Conservation (phyloP, 495 filamentous ascomycete species). For the Oidiodendron maius region DNA sequence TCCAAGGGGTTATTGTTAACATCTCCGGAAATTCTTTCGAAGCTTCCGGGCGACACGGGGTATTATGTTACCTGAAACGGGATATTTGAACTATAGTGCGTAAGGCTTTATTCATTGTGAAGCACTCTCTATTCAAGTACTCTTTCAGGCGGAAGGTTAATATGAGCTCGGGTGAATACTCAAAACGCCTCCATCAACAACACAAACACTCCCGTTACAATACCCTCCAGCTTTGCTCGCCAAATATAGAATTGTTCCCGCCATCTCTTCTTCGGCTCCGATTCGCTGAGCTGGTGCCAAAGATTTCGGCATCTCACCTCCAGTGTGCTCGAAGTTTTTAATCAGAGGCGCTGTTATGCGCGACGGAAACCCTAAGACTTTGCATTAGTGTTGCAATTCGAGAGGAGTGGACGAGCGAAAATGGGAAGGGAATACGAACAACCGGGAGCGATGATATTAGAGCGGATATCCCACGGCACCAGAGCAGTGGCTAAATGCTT, state of each 20-base stretch:
- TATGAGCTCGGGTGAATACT: background rate
- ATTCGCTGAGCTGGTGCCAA: conserved; percentile 49
- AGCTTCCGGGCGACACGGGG: too few species aligned
- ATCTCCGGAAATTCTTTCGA: too few species aligned
- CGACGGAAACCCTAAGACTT: background rate
- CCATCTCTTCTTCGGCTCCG: conserved; percentile 55
- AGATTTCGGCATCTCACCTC: conserved; percentile 28
- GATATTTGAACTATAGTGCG: too few species aligned
- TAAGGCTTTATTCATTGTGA: too few species aligned
- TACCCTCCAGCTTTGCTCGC: conserved; percentile 54
- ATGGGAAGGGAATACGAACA: conserved; percentile 35
- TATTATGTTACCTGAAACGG: too few species aligned
- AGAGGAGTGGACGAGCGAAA: background rate
- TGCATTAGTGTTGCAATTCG: background rate
- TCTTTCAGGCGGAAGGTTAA: too few species aligned
- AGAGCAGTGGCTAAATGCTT: conserved; percentile 51
- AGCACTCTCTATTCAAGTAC: too few species aligned
- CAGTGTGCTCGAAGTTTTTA: background rate
- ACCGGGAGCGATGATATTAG: conserved; percentile 60
- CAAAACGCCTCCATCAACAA: conserved; percentile 54
- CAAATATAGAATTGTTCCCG: conserved; percentile 53
- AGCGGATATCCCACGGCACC: conserved; percentile 52
- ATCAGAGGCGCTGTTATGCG: background rate
- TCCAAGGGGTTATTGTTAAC: too few species aligned
- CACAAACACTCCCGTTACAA: conserved; percentile 48